A percentile compares a stretch with the other conserved stretches of the same genome.
phyloP scores from a whole-genome alignment of 2,329 filamentous ascomycete genomes.

The Hymenoscyphus occultus region DNA sequence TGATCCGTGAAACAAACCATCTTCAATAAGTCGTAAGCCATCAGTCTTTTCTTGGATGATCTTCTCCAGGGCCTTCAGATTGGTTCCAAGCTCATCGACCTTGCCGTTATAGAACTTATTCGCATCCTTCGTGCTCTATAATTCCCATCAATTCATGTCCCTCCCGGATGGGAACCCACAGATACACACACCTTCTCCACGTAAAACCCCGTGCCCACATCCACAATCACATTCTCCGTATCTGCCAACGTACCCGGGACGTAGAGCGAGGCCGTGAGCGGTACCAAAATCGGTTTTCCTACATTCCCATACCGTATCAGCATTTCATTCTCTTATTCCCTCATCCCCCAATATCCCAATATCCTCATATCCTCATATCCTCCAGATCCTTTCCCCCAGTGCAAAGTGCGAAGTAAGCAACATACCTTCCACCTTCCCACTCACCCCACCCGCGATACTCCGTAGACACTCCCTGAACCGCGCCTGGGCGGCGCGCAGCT shows the following conservation, averaged over 20 bases:
- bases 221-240: conserved; percentile 77
- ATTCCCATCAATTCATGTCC: conserved; percentile 14
- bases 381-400: not conserved
- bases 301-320: conserved; percentile 13
- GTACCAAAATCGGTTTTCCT: conserved; percentile 73
- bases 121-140: conserved; percentile 54
- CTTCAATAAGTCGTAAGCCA: conserved; percentile 83
- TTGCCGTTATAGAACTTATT: conserved; percentile 66
- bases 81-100: conserved; percentile 61
- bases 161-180: not conserved
- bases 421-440: conserved; percentile 38
- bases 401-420: not conserved
- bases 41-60: conserved; percentile 74
- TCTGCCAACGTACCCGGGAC: conserved; percentile 78
- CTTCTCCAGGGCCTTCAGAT: conserved; percentile 65
- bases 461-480: conserved; percentile 90
- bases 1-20: conserved; percentile 54
- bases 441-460: conserved; percentile 64
- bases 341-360: not conserved
- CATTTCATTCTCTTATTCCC: not conserved
- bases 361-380: not conserved
- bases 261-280: conserved; percentile 90
- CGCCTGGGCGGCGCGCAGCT: conserved; percentile 82
- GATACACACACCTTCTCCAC: conserved; percentile 71
- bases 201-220: conserved; percentile 91